Base-by-base conservation (phyloP, 1,284 basidiomycete species). In the Quambalaria eucalypti region DNA sequence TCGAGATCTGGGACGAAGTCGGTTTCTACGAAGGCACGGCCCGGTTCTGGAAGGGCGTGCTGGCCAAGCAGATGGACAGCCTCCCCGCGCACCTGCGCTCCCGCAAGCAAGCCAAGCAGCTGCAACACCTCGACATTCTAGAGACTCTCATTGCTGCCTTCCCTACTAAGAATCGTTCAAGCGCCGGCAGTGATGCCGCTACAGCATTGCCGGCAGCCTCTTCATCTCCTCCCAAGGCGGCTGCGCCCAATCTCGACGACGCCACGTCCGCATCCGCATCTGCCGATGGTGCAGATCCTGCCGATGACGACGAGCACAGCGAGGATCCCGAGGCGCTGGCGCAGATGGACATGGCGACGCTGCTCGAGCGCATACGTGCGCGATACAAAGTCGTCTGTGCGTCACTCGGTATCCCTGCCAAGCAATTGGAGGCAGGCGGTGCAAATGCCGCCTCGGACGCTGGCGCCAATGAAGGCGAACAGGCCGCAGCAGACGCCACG, bases 1-100 rank as follows among this genome's bases (percentile, higher is more conserved):
- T 86, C 76, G 90, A 93, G 77, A 84, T 96, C 74, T 96, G 92
- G 90, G 90, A 95, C 76, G 93, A 97, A 76, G 81, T 97, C 5
- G 91, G 88, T 1, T 96, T 86, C 73, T 93, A 93, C 73, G 82
- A 88, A 68, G 92, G 90, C 2, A 86, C 87, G 69, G 88, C 89
- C 2, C 62, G 69, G 51, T 81, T 85, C 57, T 95, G 88, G 87
- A 48, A 52, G 44, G 47, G 54, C 33, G 10, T 50, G 47, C 44
- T 56, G 39, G 29, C 42, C 52, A 12, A 36, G 48, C 38, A 54
- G 44, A 55, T 55, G 12, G 57, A 61, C 28, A 51, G 46, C 7
- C 31, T 42, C 39, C 60, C 54, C 50, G 54, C 14, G 14, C 60
- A 62, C 2, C 59, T 51, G 50, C 59, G 48, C 12, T 56, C 60